A percentile compares a stretch with the other conserved stretches of the same genome.
These are phyloP conservation scores for Coemansia sp. DNA, from an alignment of 192 early-diverging fungal species.

Conservation along the genomic window DNA sequence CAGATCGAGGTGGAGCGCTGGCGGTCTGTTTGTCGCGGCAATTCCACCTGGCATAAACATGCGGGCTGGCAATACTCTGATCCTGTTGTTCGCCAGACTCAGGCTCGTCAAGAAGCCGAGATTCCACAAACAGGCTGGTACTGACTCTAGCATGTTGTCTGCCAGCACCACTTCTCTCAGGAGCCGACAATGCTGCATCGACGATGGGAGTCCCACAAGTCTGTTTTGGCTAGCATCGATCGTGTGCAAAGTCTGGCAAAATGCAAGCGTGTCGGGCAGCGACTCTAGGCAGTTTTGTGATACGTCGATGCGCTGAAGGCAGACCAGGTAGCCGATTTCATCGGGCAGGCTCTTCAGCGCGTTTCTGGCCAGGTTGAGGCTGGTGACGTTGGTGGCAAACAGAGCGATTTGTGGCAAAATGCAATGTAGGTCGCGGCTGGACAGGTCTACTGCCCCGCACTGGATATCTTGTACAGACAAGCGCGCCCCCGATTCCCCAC, in stretches of 20 bases:
- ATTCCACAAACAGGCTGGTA: conserved; percentile 25
- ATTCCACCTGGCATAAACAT: conserved; percentile 31
- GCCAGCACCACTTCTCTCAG: conserved; percentile 16
- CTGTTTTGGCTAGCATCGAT: conserved; percentile 21
- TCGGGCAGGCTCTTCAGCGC: conserved; percentile 25
- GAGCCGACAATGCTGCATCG: conserved; percentile 26
- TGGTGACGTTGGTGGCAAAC: conserved; percentile 19
- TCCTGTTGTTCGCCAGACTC: conserved; percentile 35
- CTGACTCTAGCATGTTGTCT: conserved; percentile 14
- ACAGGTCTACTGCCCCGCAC: conserved; percentile 23
- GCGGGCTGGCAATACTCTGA: conserved; percentile 25
- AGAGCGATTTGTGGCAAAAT: conserved; percentile 22
- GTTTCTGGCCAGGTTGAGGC: conserved; percentile 25
- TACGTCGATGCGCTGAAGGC: conserved; percentile 30
- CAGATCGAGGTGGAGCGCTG: conserved; percentile 4
- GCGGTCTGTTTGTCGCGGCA: conserved; percentile 25
- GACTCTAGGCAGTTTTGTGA: conserved; percentile 22
- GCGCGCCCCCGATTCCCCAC: neutral
- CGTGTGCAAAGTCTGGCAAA: conserved; percentile 26
- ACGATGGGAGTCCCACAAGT: conserved; percentile 17
- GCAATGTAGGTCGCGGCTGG: neutral
- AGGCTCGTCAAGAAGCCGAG: conserved; percentile 12
- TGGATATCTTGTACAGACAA: conserved; percentile 17
- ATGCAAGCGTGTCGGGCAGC: conserved; percentile 27
- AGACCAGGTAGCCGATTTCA: conserved; percentile 37